Evolutionary conservation across 106 monocot genomes (phyloP), one percentile per base, ranked within the genome.

Genomic region (Dendrobium catenatum): DNA sequence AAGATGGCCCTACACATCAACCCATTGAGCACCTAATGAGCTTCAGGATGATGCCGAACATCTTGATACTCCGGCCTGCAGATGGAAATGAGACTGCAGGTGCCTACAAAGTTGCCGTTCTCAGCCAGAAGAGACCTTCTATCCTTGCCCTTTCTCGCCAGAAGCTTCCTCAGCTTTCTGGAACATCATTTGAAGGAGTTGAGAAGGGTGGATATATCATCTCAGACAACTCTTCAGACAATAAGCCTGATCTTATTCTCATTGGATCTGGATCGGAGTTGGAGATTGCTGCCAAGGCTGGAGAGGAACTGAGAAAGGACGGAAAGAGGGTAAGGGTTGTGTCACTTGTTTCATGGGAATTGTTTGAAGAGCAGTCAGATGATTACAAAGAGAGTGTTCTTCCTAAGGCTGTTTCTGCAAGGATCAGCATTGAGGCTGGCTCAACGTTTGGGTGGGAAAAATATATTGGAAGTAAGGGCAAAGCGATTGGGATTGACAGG

Each of bases 61-160:
- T 93, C 82, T 49, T 93, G 75, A 93, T 93, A 90, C 83, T 93
- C 67, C 79, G 93, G 8, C 93, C 93, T 6, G 93, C 88, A 8
- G 93, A 93, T 82, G 93, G 93, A 0, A 90, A 79, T 67, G 93
- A 93, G 88, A 93, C 93, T 27, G 93, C 93, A 8, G 93, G 93
- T 4, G 88, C 88, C 17, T 93, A 93, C 76, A 90, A 83, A 48
- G 85, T 93, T 40, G 93, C 93, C 0, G 85, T 93, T 15, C 85
- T 85, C 46, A 93, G 90, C 80, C 81, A 76, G 31, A 93, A 89
- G 84, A 83, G 90, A 68, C 90, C 93, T 10, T 93, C 93, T 0
- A 75, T 93, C 9, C 83, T 93, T 40, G 90, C 93, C 15, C 87
- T 93, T 11, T 93, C 93, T 20, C 85, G 93, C 10, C 93, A 93